Evolutionary conservation across 371 early-diverging fungal genomes (phyloP), one percentile per base, ranked within the genome.

Genomic region (Circinella umbellata): DNA sequence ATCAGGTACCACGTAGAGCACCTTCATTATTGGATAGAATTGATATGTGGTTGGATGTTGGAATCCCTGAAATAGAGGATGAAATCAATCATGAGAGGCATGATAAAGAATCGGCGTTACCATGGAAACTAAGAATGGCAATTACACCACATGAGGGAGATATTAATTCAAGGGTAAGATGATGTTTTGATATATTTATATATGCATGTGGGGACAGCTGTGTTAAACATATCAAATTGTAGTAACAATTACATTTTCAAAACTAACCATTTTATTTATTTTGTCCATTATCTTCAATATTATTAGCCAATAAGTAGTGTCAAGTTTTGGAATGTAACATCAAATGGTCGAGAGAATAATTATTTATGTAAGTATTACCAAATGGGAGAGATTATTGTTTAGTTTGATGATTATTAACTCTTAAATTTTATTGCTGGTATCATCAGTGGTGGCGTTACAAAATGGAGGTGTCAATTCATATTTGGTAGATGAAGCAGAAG

Each of bases 81-180:
- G 62, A 61, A 39, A 27, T 18, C 0, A 57, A 34, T 18, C 48
- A 49, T 42, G 61, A 68, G 13, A 61, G 49, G 4, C 47, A 46
- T 13, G 62, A 68, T 20, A 13, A 62, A 11, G 66, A 35, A 11
- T 54, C 49, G 3, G 54, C 72, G 13, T 20, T 48, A 15, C 63
- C 63, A 17, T 73, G 73, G 73, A 61, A 67, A 37, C 48, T 73
- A 15, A 55, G 73, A 9, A 69, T 69, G 69, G 67, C 64, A 27
- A 69, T 73, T 36, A 66, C 69, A 36, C 67, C 62, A 4, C 18
- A n/a, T 35, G 67, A 69, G 35, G 65, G 70, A 6, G 66, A 70
- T 7, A 5, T 57, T 14, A 20, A 57, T 34, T 57, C 57, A 57
- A 18, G 57, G 35, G 57, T 57, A 57, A 27, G 20, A 8, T 5